phyloP scores from a whole-genome alignment of 805 yeast genomes.

The Nakazawaea ishiwadae region DNA sequence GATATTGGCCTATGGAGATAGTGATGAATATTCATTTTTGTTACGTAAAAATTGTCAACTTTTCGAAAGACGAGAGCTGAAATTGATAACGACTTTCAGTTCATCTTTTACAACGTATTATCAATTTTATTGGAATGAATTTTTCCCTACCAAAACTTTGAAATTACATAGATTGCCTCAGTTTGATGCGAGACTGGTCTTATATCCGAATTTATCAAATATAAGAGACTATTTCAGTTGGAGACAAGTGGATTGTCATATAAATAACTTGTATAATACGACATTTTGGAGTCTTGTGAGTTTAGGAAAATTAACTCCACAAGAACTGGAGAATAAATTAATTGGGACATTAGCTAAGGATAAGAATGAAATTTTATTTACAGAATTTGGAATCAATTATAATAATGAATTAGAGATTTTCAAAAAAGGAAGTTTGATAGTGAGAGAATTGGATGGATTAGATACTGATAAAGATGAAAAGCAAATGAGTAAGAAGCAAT shows the following conservation, averaged over 20 bases:
- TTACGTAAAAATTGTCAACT: constrained; percentile 57
- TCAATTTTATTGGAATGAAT: constrained; percentile 57
- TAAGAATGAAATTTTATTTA: constrained; percentile 82
- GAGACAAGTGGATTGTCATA: constrained; percentile 97
- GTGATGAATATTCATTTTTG: constrained; percentile 90
- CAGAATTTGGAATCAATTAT: constrained; percentile 78
- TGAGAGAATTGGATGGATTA: constrained; percentile 37
- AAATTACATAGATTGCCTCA: constrained; percentile 61
- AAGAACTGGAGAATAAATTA: constrained; percentile 74
- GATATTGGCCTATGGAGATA: constrained; percentile 84
- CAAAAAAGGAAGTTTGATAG: constrained; percentile 73
- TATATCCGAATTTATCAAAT: constrained; percentile 60
- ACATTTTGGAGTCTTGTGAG: constrained; percentile 83
- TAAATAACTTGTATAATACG: constrained; percentile 90
- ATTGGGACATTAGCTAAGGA: constrained; percentile 78
- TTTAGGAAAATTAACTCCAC: constrained; percentile 63
- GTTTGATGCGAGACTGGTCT: constrained; percentile 87
- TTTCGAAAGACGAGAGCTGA: constrained; percentile 80
- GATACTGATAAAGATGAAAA: constrained; percentile 12
- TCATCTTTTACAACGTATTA: constrained; percentile 79
- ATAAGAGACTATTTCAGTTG: constrained; percentile 84
- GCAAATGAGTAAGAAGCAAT: constrained; percentile 37
- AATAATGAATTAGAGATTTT: constrained; percentile 86
- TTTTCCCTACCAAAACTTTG: constrained; percentile 48
- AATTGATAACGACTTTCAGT: constrained; percentile 76